Conservation (phyloP, 139 green algal genomes). For the Chlamydomonas sp. region DNA sequence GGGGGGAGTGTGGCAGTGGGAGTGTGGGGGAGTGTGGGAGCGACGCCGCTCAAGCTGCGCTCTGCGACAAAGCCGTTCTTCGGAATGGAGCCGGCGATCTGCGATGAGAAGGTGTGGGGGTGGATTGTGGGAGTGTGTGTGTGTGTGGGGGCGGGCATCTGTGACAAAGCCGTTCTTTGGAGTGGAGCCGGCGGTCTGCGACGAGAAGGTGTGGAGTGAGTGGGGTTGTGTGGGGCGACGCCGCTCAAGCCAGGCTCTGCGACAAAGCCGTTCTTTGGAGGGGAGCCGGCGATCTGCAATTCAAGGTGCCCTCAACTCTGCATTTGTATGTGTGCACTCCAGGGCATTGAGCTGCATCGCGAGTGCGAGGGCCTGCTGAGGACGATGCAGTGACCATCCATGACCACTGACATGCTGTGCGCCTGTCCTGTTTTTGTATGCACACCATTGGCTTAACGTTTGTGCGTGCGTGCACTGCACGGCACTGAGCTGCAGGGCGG, state of each 20-base stretch:
- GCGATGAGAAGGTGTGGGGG: constrained; percentile 83
- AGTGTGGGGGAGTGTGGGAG: too few species aligned
- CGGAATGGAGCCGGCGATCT: constrained; percentile 81
- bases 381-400: constrained; percentile 41
- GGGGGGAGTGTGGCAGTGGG: too few species aligned
- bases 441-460: too few species aligned
- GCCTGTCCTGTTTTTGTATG: too few species aligned
- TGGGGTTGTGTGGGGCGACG: too few species aligned
- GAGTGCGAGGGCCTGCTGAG: constrained; percentile 49
- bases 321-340: too few species aligned
- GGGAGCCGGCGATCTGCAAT: constrained; percentile 83
- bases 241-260: constrained; percentile 75
- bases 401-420: too few species aligned
- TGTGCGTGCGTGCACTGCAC: too few species aligned
- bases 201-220: constrained; percentile 71
- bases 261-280: constrained; percentile 93
- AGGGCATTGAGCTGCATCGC: constrained; percentile 50
- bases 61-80: constrained; percentile 92
- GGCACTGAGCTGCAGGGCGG: constrained; percentile 45
- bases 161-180: constrained; percentile 94
- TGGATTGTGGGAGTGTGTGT: too few species aligned
- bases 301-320: too few species aligned
- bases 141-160: constrained; percentile 77
- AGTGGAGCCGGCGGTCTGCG: constrained; percentile 82
- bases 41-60: constrained; percentile 62